phyloP scores from a whole-genome alignment of 495 filamentous ascomycete species.

The Peziza echinospora region DNA sequence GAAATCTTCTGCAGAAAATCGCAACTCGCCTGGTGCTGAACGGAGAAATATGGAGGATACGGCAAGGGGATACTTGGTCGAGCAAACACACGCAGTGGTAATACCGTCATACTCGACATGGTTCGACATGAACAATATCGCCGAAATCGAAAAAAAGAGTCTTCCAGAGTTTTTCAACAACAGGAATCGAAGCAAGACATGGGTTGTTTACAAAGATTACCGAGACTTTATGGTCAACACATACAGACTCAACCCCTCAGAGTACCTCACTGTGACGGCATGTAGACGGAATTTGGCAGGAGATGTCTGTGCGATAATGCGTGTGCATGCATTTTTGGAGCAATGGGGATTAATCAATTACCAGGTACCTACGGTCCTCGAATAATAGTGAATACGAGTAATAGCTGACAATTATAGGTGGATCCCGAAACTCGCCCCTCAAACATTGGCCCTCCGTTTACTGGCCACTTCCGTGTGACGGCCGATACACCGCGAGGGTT shows the following conservation, averaged over 20 bases:
- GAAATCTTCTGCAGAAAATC: conserved; percentile 4
- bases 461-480: conserved; percentile 84
- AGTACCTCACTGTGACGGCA: conserved; percentile 95
- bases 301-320: conserved; percentile 97
- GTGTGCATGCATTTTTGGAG: conserved; percentile 94
- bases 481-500: conserved; percentile 88
- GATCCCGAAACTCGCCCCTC: conserved; percentile 88
- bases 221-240: conserved; percentile 99
- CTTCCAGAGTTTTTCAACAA: conserved; percentile 96
- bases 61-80: conserved; percentile 72
- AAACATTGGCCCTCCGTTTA: conserved; percentile 88
- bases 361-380: conserved; percentile 38
- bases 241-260: conserved; percentile 80
- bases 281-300: conserved; percentile 88
- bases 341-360: conserved; percentile 99
- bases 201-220: conserved; percentile 95
- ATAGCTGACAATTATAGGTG: conserved; percentile 33
- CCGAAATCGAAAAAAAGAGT: conserved; percentile 72
- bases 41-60: conserved; percentile 68
- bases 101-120: conserved; percentile 89
- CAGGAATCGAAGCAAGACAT: conserved; percentile 92
- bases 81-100: conserved; percentile 83
- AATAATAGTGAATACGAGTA: not conserved
- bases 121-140: conserved; percentile 92
- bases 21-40: conserved; percentile 13